Evolutionary conservation across 2,329 filamentous ascomycete species (phyloP).

Genomic region (Aureobasidium sp.): DNA sequence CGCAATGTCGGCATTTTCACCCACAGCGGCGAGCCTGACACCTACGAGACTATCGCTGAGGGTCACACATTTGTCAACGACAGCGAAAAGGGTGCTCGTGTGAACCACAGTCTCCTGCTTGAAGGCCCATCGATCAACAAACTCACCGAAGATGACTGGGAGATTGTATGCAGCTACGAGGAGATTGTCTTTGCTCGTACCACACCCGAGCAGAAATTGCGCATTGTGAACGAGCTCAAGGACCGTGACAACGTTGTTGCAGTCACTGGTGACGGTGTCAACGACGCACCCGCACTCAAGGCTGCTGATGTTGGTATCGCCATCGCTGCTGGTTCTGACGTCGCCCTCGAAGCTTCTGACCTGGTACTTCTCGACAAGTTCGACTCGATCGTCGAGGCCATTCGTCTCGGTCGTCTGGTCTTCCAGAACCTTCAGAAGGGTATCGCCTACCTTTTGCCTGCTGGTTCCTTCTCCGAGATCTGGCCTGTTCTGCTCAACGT

Average conservation of each 20-base stretch:
- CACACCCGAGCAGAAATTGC: conserved; percentile 34
- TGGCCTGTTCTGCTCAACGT: conserved; percentile 50
- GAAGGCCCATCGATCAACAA: conserved; percentile 17
- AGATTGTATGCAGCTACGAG: conserved; percentile 40
- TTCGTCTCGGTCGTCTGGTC: conserved; percentile 59
- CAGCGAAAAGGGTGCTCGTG: background rate
- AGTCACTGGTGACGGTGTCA: conserved; percentile 35
- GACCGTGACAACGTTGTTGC: conserved; percentile 32
- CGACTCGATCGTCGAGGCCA: conserved; percentile 70
- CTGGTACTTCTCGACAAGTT: conserved; percentile 82
- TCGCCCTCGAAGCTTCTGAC: conserved; percentile 51
- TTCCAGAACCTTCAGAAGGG: conserved; percentile 21
- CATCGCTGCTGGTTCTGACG: conserved; percentile 20
- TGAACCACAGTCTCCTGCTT: conserved; percentile 14
- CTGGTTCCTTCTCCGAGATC: conserved; percentile 48
- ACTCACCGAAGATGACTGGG: conserved; percentile 32
- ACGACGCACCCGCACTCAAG: conserved; percentile 37
- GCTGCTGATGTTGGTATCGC: conserved; percentile 38
- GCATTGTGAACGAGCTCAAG: conserved; percentile 34
- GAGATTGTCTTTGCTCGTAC: conserved; percentile 41
- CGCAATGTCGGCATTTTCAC: conserved; percentile 32
- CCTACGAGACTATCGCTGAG: conserved; percentile 13
- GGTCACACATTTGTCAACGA: conserved; percentile 5
- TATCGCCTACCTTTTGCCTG: conserved; percentile 39
- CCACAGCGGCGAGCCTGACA: conserved; percentile 25